Evolutionary conservation across 2,329 filamentous ascomycete genomes (phyloP).

Genomic region (Elsinoe arachidis): DNA sequence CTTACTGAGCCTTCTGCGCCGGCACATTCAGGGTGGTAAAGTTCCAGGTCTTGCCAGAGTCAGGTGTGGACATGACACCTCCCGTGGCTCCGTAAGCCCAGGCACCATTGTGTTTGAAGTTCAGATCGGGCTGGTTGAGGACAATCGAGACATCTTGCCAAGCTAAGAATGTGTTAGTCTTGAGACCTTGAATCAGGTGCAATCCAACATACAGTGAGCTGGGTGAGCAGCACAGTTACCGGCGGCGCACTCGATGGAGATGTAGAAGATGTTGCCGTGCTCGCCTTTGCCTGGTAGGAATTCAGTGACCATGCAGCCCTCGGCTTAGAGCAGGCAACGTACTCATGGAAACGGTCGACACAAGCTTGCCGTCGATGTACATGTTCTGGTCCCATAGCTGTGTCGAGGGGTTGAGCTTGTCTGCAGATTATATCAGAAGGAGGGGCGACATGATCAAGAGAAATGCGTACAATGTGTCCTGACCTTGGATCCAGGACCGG

Average conservation of each 20-base stretch:
- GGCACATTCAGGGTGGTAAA: constrained; percentile 14
- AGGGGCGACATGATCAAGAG: neutral
- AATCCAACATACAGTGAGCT: constrained; percentile 20
- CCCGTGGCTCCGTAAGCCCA: constrained; percentile 14
- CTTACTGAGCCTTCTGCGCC: neutral
- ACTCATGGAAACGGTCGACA: constrained; percentile 21
- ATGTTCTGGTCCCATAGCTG: constrained; percentile 23
- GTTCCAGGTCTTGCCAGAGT: constrained; percentile 14
- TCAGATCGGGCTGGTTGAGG: constrained; percentile 14
- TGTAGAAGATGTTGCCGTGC: constrained; percentile 21
- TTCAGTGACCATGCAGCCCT: neutral
- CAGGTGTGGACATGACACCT: constrained; percentile 14
- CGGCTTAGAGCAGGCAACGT: neutral
- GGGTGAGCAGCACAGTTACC: constrained; percentile 18
- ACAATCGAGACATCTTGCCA: constrained; percentile 16
- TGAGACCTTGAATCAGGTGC: neutral
- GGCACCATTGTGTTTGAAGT: constrained; percentile 11
- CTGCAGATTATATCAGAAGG: constrained; percentile 6
- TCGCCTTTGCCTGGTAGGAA: constrained; percentile 19
- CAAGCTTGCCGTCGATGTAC: constrained; percentile 21
- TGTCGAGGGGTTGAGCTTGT: constrained; percentile 20
- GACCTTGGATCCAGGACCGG: constrained; percentile 18
- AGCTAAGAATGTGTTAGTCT: neutral
- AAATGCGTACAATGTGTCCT: constrained; percentile 20
- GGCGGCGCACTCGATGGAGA: constrained; percentile 21